Evolutionary conservation across 805 yeast genomes (phyloP), one percentile per base, ranked within the genome.

Genomic region (Candida gorgasii): DNA sequence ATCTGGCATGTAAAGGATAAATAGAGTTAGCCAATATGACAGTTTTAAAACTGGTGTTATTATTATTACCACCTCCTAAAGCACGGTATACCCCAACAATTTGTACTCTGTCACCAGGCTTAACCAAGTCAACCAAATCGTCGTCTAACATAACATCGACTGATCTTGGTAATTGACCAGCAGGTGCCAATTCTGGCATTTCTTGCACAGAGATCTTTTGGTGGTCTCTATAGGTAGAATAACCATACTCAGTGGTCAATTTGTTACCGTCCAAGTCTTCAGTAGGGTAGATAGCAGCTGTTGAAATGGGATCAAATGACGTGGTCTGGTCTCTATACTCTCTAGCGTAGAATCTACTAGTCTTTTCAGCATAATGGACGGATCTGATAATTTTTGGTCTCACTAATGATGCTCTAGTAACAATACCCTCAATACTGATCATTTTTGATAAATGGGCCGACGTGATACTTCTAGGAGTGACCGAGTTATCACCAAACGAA

Each of bases 131-230:
- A 2, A 93, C 98, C 49, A 93, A 73, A 60, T 93, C 99, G 57
- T 90, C 97, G 62, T 92, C 97, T 55, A 93, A 68, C n/a, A 92
- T 79, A 17, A 92, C 85, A 58, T 93, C 99, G 26, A 93, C 77
- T 2, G 96, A 83, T 55, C 98, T 76, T 26, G 99, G 99, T 49
- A 93, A 73, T 67, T 92, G 98, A 43, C 99, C 99, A 0, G 98
- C 95, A 12, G 98, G 99, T 1, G 98, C 97, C 49, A 84, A 75
- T 67, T 93, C 98, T 1, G 99, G 98, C 88, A 93, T 87, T 68
- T 93, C 99, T 63, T 93, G 99, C 27, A 93, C 84, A 0, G 97
- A 80, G 27, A 93, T 77, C 29, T 89, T 85, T 66, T 93, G 99
- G 61, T 92, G 97, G 65, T 93, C 99, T 54, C 92, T 76, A 62